Base-by-base conservation (phyloP, 2,329 filamentous ascomycete species). In the Xylaria sp. region DNA sequence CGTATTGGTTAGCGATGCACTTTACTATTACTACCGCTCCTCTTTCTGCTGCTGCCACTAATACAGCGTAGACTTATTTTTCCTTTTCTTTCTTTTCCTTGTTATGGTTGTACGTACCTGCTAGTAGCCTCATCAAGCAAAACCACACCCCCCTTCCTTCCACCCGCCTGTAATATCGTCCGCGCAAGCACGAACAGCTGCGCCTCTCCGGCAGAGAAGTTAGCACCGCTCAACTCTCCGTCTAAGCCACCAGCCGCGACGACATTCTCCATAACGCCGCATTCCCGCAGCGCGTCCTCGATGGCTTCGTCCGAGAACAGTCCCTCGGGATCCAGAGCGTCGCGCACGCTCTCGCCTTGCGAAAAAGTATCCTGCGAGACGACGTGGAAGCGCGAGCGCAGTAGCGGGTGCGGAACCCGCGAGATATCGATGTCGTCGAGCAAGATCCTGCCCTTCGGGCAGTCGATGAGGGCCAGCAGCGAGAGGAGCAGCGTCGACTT, bases 371-470 rank as follows among this genome's bases (percentile, higher is more conserved):
- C 90, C 76, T 92, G 90, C 0, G 89, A 89, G 6, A 92, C 84
- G 78, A 91, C 91, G 0, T 89, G 91, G 25, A 91, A 82, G n/a
- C 89, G 81, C 12, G 84, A 85, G 20, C 90, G 87, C 0, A 92
- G 82, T 0, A 85, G 82, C 75, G 90, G 86, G 13, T 84, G 89
- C 71, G 85, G 83, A 12, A 91, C 87, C 31, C 84, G 83, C 0
- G 87, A 82, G 41, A 91, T 86, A 70, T 91, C 87, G 18, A 91
- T 82, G 25, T 83, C 83, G 73, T 91, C 90, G 61, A 92, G 85
- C 3, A 85, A 72, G 52, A 92, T 90, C 2, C 80, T 80, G 4
- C 90, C 90, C 75, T 83, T 81, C 1, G 83, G 82, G 3, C 84
- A 75, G 6, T 79, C 78, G 41, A 83, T 78, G 25, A 86, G 76